These are phyloP conservation scores for Cytospora paraplurivora DNA, from an alignment of 2,329 filamentous ascomycete genomes.

Conservation along the genomic window DNA sequence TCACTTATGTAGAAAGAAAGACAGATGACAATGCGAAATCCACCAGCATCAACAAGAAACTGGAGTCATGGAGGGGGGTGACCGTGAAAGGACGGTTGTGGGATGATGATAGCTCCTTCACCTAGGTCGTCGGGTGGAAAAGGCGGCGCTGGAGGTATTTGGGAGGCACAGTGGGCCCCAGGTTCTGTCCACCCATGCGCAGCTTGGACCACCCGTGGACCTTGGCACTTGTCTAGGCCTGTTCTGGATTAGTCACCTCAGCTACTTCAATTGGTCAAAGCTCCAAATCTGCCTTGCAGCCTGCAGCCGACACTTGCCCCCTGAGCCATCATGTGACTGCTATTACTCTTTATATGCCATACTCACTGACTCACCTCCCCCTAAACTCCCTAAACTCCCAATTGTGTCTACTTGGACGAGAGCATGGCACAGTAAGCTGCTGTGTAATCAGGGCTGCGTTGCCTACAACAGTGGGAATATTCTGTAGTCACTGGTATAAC, in stretches of 20 bases:
- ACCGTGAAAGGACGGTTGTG: slow-evolving; percentile 17
- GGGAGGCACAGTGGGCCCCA: slow-evolving; percentile 8
- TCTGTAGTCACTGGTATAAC: background rate
- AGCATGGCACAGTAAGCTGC: background rate
- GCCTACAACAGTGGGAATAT: background rate
- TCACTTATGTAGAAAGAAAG: slow-evolving; percentile 2
- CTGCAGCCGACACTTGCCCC: background rate
- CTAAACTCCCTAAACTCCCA: too few relatives aligned
- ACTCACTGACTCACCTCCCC: too few relatives aligned
- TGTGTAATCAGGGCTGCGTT: background rate
- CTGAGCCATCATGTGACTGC: background rate
- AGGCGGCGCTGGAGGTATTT: slow-evolving; percentile 11
- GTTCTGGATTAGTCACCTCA: background rate
- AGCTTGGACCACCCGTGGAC: background rate
- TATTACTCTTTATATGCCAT: background rate
- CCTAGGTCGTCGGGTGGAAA: slow-evolving; percentile 13
- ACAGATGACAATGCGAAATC: slow-evolving; percentile 20
- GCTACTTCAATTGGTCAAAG: slow-evolving; percentile 1
- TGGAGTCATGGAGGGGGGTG: slow-evolving; percentile 16
- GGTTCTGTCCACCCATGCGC: background rate
- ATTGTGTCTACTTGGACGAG: background rate
- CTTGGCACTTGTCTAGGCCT: background rate
- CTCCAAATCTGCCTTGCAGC: slow-evolving; percentile 3
- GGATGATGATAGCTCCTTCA: slow-evolving; percentile 15
- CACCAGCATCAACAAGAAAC: slow-evolving; percentile 22